Evolutionary conservation across 176 grass and related monocot species (phyloP).

Genomic region (Musa schizocarpa): DNA sequence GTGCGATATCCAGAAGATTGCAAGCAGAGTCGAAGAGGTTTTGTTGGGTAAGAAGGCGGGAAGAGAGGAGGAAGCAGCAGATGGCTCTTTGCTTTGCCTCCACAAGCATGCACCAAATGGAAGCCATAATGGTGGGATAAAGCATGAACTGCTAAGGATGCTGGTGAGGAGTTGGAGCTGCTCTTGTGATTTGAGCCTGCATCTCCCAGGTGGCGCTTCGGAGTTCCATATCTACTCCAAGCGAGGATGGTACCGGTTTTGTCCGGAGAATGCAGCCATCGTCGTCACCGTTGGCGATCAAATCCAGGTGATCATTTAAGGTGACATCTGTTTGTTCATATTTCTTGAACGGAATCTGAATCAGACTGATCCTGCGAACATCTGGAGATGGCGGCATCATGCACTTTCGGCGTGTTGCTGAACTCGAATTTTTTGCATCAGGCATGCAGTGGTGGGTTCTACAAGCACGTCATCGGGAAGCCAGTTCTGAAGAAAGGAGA

Average conservation of each 20-base stretch:
- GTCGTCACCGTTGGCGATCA: slow-evolving; percentile 57
- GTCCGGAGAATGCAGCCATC: slow-evolving; percentile 24
- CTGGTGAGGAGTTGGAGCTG: slow-evolving; percentile 36
- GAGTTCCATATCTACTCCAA: slow-evolving; percentile 41
- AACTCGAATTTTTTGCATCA: slow-evolving; percentile 5
- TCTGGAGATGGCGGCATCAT: no score
- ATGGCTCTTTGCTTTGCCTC: slow-evolving; percentile 29
- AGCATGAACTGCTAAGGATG: slow-evolving; percentile 33
- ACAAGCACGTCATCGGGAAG: slow-evolving; percentile 39
- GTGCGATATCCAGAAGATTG: slow-evolving; percentile 2
- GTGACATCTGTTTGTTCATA: background rate
- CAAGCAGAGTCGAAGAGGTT: slow-evolving; percentile 13
- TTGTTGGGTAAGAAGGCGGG: background rate
- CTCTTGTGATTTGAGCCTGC: slow-evolving; percentile 29
- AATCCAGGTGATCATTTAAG: slow-evolving; percentile 32
- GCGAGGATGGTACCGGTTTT: slow-evolving; percentile 46
- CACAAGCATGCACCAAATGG: slow-evolving; percentile 22
- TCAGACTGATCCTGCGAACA: background rate
- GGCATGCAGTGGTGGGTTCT: slow-evolving; percentile 35
- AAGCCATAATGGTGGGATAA: background rate
- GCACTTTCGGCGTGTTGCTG: no score
- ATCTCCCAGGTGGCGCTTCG: slow-evolving; percentile 35
- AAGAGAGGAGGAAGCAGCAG: background rate
- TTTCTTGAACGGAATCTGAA: background rate
- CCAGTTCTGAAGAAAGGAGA: slow-evolving; percentile 26